Evolutionary conservation across 768 basidiomycete genomes (phyloP).

Genomic region (Termitomyces sp.): DNA sequence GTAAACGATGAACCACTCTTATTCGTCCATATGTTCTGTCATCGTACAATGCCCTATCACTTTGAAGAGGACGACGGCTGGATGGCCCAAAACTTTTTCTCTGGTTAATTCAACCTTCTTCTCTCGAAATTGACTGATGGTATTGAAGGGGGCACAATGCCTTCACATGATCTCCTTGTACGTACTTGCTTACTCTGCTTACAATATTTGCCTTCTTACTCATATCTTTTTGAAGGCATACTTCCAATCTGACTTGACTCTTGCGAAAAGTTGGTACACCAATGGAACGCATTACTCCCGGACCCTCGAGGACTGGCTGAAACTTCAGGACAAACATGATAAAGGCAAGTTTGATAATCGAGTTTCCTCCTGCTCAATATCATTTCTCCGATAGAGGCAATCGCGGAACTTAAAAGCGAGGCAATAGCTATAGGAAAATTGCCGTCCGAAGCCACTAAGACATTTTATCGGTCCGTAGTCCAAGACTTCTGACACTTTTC

Average conservation of each 20-base stretch:
- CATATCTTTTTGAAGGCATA: not conserved
- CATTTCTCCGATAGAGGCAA: not conserved
- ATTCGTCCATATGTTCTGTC: slow-evolving; percentile 71
- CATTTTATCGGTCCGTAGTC: not conserved
- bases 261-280: slow-evolving; percentile 51
- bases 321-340: slow-evolving; percentile 46
- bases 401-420: not conserved
- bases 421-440: not conserved
- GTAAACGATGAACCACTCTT: slow-evolving; percentile 25
- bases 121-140: not conserved
- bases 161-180: slow-evolving; percentile 1
- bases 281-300: slow-evolving; percentile 59
- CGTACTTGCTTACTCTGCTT: not conserved
- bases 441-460: not conserved
- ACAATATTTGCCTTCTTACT: not conserved
- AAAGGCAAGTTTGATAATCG: slow-evolving; percentile 2
- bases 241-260: not conserved
- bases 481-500: no score
- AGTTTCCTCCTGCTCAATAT: no score
- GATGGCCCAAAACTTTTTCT: slow-evolving; percentile 74
- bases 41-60: slow-evolving; percentile 57
- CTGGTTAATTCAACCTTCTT: slow-evolving; percentile 33
- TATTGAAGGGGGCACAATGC: not conserved
- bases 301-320: slow-evolving; percentile 63
- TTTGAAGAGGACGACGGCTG: slow-evolving; percentile 66